Percentiles rank a stretch among this genome's conserved stretches.
phyloP scores from a whole-genome alignment of 192 early-diverging fungal genomes.

The Coemansia sp. region DNA sequence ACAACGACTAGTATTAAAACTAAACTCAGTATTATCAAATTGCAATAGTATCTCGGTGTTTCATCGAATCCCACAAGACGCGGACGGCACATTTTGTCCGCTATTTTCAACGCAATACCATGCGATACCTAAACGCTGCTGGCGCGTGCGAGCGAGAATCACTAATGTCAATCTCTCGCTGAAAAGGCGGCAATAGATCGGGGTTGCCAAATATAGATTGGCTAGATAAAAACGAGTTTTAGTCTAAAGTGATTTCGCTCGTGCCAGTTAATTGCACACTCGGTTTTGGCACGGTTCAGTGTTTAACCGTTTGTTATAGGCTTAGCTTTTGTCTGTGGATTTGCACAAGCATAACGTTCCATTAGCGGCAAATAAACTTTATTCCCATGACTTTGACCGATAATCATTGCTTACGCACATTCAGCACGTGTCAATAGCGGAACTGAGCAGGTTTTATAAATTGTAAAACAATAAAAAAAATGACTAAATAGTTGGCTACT shows the following conservation, averaged over 20 bases:
- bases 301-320: neutral
- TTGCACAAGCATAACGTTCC: neutral
- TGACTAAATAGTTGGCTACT: neutral
- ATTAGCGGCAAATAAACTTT: neutral
- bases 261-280: neutral
- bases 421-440: neutral
- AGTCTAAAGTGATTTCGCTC: neutral
- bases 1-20: too few relatives aligned
- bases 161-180: neutral
- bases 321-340: neutral
- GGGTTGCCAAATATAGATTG: neutral
- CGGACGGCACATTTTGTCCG: neutral
- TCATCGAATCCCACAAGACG: too few relatives aligned
- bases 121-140: conserved; percentile 7
- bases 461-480: neutral
- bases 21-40: too few relatives aligned
- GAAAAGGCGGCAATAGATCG: neutral
- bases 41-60: too few relatives aligned
- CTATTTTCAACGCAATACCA: neutral
- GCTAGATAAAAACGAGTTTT: neutral
- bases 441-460: neutral
- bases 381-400: neutral
- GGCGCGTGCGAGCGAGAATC: conserved; percentile 6
- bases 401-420: neutral
- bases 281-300: too few relatives aligned